A percentile compares a stretch with the other conserved stretches of the same genome.
These are phyloP conservation scores for Ricinus communis DNA, from an alignment of 345 rosid genomes.

Conservation along the genomic window DNA sequence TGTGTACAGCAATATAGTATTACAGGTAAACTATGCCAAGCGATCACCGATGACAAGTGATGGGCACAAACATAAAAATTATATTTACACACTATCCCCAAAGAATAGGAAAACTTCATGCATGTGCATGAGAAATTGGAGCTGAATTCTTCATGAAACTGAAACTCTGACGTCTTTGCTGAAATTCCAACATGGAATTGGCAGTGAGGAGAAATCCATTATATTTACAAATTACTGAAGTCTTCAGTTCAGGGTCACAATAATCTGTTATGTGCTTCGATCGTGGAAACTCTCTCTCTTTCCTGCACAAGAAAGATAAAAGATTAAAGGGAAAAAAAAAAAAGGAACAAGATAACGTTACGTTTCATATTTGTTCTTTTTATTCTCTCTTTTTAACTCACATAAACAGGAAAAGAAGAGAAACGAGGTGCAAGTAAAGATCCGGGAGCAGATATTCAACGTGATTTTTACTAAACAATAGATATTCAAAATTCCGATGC, in stretches of 20 bases:
- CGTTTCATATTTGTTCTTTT: no score
- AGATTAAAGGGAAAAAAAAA: no score
- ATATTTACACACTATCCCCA: constrained; percentile 26
- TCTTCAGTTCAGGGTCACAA: constrained; percentile 26
- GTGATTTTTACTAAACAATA: no score
- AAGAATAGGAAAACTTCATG: constrained; percentile 6
- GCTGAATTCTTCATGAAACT: background rate
- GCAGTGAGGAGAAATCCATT: background rate
- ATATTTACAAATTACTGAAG: constrained; percentile 21
- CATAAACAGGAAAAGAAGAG: background rate
- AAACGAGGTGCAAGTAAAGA: background rate
- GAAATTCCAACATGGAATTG: constrained; percentile 5
- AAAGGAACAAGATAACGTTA: no score
- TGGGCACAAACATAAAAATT: constrained; percentile 1
- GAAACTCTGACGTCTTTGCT: background rate
- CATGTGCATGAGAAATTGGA: constrained; percentile 7
- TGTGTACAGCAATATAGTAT: background rate
- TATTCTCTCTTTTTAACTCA: background rate
- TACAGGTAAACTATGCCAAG: no score
- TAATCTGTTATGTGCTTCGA: constrained; percentile 60
- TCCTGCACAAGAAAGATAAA: constrained; percentile 37
- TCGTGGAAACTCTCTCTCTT: constrained; percentile 52
- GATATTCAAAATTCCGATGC: background rate
- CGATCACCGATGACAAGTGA: background rate
- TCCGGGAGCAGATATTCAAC: background rate